Percentiles rank a stretch among this genome's conserved stretches.
Conservation (phyloP, 768 basidiomycete genomes). For the Leccinum boreale region DNA sequence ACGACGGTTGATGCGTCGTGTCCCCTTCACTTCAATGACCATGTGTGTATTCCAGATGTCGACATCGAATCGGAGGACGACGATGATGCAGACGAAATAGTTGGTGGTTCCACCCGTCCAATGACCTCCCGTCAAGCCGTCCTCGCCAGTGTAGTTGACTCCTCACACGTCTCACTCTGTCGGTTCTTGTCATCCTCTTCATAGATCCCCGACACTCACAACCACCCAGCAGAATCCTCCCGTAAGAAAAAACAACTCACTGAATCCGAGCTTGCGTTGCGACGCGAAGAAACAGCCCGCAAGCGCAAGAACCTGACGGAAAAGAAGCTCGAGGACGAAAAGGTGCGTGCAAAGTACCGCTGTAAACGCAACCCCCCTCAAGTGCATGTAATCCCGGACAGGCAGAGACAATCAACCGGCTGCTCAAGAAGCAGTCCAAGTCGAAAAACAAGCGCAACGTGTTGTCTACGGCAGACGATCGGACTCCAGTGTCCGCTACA, state of each 20-base stretch:
- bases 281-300: constrained; percentile 76
- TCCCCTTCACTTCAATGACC: background rate
- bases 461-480: constrained; percentile 47
- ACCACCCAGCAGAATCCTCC: constrained; percentile 4
- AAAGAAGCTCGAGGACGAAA: constrained; percentile 31
- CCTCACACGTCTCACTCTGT: constrained; percentile 68
- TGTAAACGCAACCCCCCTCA: background rate
- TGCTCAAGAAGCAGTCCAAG: constrained; percentile 81
- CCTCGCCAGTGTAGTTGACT: constrained; percentile 63
- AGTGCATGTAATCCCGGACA: constrained; percentile 23
- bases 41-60: constrained; percentile 27
- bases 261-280: constrained; percentile 68
- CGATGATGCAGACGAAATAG: constrained; percentile 41
- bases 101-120: constrained; percentile 31
- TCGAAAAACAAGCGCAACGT: constrained; percentile 58
- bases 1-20: background rate
- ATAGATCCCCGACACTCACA: background rate
- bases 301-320: constrained; percentile 66
- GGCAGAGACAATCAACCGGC: constrained; percentile 86
- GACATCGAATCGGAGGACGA: constrained; percentile 42
- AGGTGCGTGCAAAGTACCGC: constrained; percentile 41
- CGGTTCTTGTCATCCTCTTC: background rate
- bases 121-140: constrained; percentile 68
- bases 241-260: constrained; percentile 59
- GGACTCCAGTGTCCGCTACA: constrained; percentile 30